Percentiles rank a stretch among this genome's conserved stretches.
phyloP scores from a whole-genome alignment of 176 grass and related monocot genomes.

The Themeda triandra region DNA sequence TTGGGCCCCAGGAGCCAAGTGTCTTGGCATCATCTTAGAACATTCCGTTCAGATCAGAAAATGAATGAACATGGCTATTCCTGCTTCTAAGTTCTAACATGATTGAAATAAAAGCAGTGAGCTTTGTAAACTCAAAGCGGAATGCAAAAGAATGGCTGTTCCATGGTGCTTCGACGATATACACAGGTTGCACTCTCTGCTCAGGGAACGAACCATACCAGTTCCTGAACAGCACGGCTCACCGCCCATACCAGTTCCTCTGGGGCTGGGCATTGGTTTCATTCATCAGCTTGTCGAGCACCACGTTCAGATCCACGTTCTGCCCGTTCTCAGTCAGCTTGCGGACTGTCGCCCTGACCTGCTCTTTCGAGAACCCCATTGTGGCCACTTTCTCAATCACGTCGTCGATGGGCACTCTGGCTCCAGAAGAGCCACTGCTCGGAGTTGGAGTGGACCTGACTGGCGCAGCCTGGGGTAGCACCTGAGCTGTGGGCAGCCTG shows the following conservation, averaged over 20 bases:
- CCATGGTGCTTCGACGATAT: constrained; percentile 18
- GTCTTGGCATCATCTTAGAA: neutral
- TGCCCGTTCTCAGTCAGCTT: constrained; percentile 84
- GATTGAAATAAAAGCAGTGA: neutral
- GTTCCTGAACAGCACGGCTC: constrained; percentile 18
- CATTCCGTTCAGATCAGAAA: neutral
- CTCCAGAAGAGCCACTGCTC: constrained; percentile 33
- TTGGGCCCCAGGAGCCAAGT: neutral
- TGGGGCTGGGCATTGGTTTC: constrained; percentile 59
- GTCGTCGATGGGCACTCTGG: constrained; percentile 58
- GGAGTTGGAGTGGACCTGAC: constrained; percentile 28
- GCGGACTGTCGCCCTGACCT: constrained; percentile 75
- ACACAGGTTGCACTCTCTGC: constrained; percentile 28
- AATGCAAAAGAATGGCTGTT: constrained; percentile 13
- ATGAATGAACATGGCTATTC: neutral
- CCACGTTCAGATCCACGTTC: constrained; percentile 88
- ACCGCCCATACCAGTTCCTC: constrained; percentile 67
- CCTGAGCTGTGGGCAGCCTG: constrained; percentile 60
- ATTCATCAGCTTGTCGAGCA: constrained; percentile 96
- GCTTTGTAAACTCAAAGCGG: neutral
- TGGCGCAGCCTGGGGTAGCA: constrained; percentile 59
- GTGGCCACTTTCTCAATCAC: constrained; percentile 89
- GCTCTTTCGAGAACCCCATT: constrained; percentile 95
- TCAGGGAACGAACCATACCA: neutral
- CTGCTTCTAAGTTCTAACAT: neutral